Conservation (phyloP, 2,329 filamentous ascomycete species). For the Tympanopsis confertula region DNA sequence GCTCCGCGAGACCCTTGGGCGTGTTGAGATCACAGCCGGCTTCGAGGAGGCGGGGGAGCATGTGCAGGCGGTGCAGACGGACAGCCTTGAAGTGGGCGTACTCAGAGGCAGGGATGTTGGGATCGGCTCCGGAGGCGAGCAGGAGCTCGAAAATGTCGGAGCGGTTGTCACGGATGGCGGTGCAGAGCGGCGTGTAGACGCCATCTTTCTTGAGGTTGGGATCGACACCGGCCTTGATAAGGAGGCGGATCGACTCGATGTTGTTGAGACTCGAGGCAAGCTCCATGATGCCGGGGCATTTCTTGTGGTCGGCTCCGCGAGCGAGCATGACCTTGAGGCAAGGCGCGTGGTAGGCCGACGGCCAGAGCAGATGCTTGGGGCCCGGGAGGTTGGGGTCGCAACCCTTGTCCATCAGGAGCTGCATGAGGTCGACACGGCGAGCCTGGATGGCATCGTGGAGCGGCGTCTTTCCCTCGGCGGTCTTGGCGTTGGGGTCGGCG, state of each 20-base stretch:
- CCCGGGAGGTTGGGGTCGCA: slow-evolving; percentile 37
- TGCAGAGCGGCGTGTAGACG: slow-evolving; percentile 38
- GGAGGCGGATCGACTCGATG: slow-evolving; percentile 28
- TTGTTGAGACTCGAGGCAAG: slow-evolving; percentile 33
- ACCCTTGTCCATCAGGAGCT: slow-evolving; percentile 30
- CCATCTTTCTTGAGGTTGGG: slow-evolving; percentile 34
- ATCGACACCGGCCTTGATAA: slow-evolving; percentile 29
- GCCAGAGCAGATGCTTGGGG: slow-evolving; percentile 37
- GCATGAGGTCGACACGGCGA: slow-evolving; percentile 30
- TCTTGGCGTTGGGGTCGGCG: slow-evolving; percentile 32
- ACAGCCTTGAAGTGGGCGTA: slow-evolving; percentile 40
- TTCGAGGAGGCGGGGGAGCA: slow-evolving; percentile 30
- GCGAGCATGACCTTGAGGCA: slow-evolving; percentile 31
- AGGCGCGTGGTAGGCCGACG: slow-evolving; percentile 30
- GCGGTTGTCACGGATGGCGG: slow-evolving; percentile 37
- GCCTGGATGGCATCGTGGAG: slow-evolving; percentile 34
- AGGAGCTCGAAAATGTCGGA: slow-evolving; percentile 32
- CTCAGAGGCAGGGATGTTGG: slow-evolving; percentile 34
- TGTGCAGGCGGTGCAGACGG: slow-evolving; percentile 34
- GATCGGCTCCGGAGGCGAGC: slow-evolving; percentile 30
- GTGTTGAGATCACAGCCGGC: slow-evolving; percentile 32
- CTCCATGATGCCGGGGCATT: slow-evolving; percentile 32
- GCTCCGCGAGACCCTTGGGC: slow-evolving; percentile 37
- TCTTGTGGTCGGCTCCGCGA: slow-evolving; percentile 29
- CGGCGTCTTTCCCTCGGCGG: slow-evolving; percentile 31